phyloP scores from a whole-genome alignment of 2,329 filamentous ascomycete genomes.

The Pseudofabraea citricarpa region DNA sequence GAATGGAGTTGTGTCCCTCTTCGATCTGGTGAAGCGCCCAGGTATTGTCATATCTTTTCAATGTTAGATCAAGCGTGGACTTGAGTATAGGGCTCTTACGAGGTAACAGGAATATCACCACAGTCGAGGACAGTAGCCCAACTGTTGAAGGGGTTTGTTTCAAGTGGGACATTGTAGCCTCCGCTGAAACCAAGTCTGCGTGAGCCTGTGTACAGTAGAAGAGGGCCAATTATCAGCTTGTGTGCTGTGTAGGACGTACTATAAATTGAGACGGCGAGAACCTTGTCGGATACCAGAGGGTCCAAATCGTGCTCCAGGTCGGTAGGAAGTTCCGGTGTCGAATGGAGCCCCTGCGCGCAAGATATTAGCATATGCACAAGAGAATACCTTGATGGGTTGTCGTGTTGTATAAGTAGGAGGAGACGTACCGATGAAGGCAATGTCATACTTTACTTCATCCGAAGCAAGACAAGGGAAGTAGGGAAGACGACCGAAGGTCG shows the following conservation, averaged over 20 bases:
- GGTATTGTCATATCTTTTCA: constrained; percentile 76
- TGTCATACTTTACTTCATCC: constrained; percentile 69
- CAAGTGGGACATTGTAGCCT: constrained; percentile 79
- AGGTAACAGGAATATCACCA: constrained; percentile 80
- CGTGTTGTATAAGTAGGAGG: constrained; percentile 3
- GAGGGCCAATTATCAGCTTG: constrained; percentile 16
- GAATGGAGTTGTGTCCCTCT: constrained; percentile 72
- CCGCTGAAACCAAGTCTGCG: constrained; percentile 52
- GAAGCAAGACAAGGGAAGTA: constrained; percentile 74
- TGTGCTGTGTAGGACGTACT: constrained; percentile 51
- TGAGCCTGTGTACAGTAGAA: constrained; percentile 29
- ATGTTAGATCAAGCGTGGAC: no score
- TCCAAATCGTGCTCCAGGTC: constrained; percentile 78
- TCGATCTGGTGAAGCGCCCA: constrained; percentile 83
- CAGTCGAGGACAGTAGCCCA: constrained; percentile 80
- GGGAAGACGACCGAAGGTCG: constrained; percentile 74
- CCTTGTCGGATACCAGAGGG: constrained; percentile 83
- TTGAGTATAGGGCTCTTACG: constrained; percentile 59
- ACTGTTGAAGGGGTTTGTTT: constrained; percentile 74
- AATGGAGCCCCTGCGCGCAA: constrained; percentile 63
- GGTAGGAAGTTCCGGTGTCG: constrained; percentile 81
- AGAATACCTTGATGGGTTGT: constrained; percentile 5
- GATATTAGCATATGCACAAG: constrained; percentile 6
- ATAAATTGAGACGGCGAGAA: constrained; percentile 79
- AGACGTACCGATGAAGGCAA: constrained; percentile 71